phyloP scores from a whole-genome alignment of 352 stramenopile species.

The Globisporangium recalcitrans region DNA sequence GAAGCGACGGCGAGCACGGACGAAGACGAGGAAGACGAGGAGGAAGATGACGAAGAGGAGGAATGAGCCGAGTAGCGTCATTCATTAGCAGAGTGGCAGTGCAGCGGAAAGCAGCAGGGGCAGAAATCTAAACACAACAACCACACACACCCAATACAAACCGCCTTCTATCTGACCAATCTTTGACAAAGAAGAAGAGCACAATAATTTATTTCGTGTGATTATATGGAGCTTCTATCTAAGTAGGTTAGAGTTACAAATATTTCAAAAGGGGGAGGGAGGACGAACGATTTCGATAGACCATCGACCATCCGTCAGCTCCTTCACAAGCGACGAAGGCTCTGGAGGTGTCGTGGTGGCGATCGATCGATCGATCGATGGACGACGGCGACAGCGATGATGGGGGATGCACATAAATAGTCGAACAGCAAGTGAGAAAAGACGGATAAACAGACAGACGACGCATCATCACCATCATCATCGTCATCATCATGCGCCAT shows the following conservation, averaged over 20 bases:
- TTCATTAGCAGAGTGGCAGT: background rate
- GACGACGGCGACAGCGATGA: background rate
- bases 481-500: background rate
- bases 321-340: background rate
- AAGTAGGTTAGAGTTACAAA: background rate
- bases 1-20: constrained; percentile 35
- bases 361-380: background rate
- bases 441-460: background rate
- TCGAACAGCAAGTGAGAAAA: background rate
- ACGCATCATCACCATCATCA: background rate
- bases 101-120: background rate
- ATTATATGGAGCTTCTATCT: background rate
- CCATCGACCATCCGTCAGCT: background rate
- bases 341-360: background rate
- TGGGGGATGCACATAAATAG: background rate
- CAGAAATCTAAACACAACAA: background rate
- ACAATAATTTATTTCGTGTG: background rate
- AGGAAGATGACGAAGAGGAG: constrained; percentile 32
- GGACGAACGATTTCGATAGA: background rate
- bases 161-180: background rate
- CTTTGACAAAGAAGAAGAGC: background rate
- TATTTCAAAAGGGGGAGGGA: background rate
- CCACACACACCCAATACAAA: background rate
- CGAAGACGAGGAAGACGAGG: constrained; percentile 44
- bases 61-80: constrained; percentile 16